Percentiles rank a stretch among this genome's conserved stretches.
Conservation (phyloP, 345 rosid species). For the Fremontodendron californicum region DNA sequence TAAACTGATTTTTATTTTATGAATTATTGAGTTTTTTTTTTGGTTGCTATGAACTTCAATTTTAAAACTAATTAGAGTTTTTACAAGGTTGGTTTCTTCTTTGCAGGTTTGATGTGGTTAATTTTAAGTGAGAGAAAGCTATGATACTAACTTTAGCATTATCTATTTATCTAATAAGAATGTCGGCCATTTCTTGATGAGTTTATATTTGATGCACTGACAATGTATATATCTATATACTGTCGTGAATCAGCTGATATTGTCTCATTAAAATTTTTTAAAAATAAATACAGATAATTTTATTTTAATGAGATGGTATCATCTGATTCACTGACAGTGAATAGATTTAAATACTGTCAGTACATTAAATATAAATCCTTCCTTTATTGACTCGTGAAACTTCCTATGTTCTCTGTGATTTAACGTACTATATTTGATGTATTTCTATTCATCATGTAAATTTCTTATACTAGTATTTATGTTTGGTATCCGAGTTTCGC, state of each 20-base stretch:
- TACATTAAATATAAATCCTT: too few relatives aligned
- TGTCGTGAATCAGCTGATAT: too few relatives aligned
- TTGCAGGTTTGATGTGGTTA: neutral
- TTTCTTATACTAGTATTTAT: neutral
- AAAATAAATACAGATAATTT: too few relatives aligned
- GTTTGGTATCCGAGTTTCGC: neutral
- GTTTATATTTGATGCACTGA: too few relatives aligned
- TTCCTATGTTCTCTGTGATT: constrained; percentile 40
- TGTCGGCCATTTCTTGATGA: constrained; percentile 99
- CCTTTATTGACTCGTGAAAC: constrained; percentile 74
- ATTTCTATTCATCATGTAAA: neutral
- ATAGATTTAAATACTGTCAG: too few relatives aligned
- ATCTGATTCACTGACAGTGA: too few relatives aligned
- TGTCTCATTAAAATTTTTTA: too few relatives aligned
- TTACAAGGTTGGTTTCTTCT: neutral
- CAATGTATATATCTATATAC: too few relatives aligned
- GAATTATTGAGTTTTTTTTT: neutral
- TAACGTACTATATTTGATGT: neutral
- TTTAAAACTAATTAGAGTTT: neutral
- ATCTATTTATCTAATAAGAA: constrained; percentile 47
- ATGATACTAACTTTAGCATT: constrained; percentile 33
- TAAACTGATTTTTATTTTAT: neutral
- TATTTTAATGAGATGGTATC: too few relatives aligned
- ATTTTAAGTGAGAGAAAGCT: constrained; percentile 16
- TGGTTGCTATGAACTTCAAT: neutral